Evolutionary conservation across 257 asterid genomes (phyloP), one percentile per base, ranked within the genome.

Genomic region (Gardenia jasminoides): DNA sequence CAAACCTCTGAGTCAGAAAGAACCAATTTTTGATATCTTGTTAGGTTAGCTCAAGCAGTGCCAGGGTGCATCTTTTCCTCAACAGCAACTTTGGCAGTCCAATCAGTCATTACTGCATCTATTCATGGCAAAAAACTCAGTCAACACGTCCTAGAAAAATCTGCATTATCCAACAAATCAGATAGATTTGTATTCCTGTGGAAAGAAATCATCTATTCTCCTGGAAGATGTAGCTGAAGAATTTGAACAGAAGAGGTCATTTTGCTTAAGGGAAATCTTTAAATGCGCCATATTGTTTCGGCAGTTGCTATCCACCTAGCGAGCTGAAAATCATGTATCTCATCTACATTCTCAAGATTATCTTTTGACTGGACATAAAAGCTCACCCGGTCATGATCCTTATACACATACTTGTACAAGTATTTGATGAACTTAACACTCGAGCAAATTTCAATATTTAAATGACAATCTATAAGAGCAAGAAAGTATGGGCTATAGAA

Each of bases 361-460:
- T 47, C 50, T 47, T 9, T 13, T 47, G 50, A 47, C 0, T 0
- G 1, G 10, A 6, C 10, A 47, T n/a, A 3, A 4, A 48, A 72
- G 10, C 26, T 48, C 2, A 20, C 48, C 20, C 3, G 3, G 47
- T 67, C n/a, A n/a, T n/a, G n/a, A n/a, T n/a, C n/a, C n/a, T n/a
- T n/a, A n/a, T n/a, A n/a, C n/a, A n/a, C 39, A 26, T 76, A 76
- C 9, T 76, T 62, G n/a, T 59, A 66, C 8, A 72, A 10, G 16
- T 72, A 72, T 19, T 47, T 72, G 26, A 72, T 66, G n/a, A 72
- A 52, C 16, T 72, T 72, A 1, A 50, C 26, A 1, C 46, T 46
- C 1, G 66, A 50, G n/a, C 75, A 77, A 8, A 77, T 46, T 28
- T 67, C 80, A 0, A 67, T 33, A 67, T 65, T 77, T 5, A 67